Conservation (phyloP, 2,329 filamentous ascomycete species). For the Diaporthe ampelina region DNA sequence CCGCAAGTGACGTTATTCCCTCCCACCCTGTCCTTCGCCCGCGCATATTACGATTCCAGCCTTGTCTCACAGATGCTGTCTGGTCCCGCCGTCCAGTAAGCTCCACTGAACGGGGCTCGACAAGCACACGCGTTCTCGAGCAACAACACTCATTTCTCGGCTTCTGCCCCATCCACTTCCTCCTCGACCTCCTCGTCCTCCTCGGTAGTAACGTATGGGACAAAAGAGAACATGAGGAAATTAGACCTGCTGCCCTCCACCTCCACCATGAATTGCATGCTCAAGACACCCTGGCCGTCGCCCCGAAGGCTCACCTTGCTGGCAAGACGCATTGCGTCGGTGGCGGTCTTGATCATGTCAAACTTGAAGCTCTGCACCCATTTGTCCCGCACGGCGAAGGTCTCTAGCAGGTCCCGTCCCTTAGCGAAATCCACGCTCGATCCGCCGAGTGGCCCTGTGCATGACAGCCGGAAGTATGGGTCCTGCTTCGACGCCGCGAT, state of each 20-base stretch:
- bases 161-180: slow-evolving; percentile 52
- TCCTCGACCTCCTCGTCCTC: slow-evolving; percentile 64
- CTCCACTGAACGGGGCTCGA: slow-evolving; percentile 15
- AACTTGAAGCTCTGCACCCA: slow-evolving; percentile 87
- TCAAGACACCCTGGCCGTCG: slow-evolving; percentile 90
- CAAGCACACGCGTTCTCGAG: slow-evolving; percentile 20
- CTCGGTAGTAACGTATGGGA: slow-evolving; percentile 77
- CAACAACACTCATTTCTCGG: slow-evolving; percentile 42
- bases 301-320: slow-evolving; percentile 93
- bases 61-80: background rate
- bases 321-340: slow-evolving; percentile 91
- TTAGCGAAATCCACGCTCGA: slow-evolving; percentile 77
- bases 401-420: slow-evolving; percentile 79
- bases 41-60: background rate
- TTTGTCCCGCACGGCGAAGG: slow-evolving; percentile 73
- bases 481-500: slow-evolving; percentile 74
- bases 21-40: background rate
- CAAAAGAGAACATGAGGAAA: slow-evolving; percentile 87
- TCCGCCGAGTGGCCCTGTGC: slow-evolving; percentile 69
- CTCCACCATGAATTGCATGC: slow-evolving; percentile 96
- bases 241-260: slow-evolving; percentile 77
- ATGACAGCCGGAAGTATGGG: slow-evolving; percentile 83
- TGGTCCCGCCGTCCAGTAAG: background rate
- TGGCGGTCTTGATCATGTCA: slow-evolving; percentile 85
- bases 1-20: background rate